phyloP scores from a whole-genome alignment of 169 alveolate species.

The Perkinsus marinus region DNA sequence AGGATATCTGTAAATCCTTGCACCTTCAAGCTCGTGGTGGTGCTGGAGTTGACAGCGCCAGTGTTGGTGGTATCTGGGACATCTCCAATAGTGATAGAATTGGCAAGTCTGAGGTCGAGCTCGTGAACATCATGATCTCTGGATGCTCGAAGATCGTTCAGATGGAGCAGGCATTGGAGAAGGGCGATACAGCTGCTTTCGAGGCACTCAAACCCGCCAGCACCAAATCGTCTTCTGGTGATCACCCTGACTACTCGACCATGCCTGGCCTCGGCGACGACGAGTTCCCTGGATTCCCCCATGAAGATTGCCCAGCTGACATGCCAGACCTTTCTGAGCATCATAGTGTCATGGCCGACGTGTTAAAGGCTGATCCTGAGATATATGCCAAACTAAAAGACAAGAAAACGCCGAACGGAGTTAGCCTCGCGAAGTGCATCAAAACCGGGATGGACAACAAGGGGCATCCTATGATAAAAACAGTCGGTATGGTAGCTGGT shows the following conservation, averaged over 20 bases:
- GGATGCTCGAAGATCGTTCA: slow-evolving; percentile 2
- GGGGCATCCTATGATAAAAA: slow-evolving; percentile 25
- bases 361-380: background rate
- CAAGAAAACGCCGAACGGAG: slow-evolving; percentile 3
- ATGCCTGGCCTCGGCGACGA: slow-evolving; percentile 15
- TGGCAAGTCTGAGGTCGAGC: slow-evolving; percentile 13
- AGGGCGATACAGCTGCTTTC: slow-evolving; percentile 1
- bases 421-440: slow-evolving; percentile 13
- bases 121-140: slow-evolving; percentile 7
- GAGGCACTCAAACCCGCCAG: background rate
- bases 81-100: slow-evolving; percentile 8
- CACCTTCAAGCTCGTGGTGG: slow-evolving; percentile 14
- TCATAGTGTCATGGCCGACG: slow-evolving; percentile 7
- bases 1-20: slow-evolving; percentile 3
- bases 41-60: slow-evolving; percentile 11
- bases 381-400: slow-evolving; percentile 4
- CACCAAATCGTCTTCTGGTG: background rate
- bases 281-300: slow-evolving; percentile 13
- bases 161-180: slow-evolving; percentile 5
- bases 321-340: slow-evolving; percentile 1
- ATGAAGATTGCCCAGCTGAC: slow-evolving; percentile 6
- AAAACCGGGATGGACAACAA: slow-evolving; percentile 21
- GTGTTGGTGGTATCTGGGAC: slow-evolving; percentile 10
- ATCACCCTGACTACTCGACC: background rate
- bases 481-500: slow-evolving; percentile 20